Base-by-base conservation (phyloP, 2,329 filamentous ascomycete genomes). In the Colletotrichum chrysophilum region DNA sequence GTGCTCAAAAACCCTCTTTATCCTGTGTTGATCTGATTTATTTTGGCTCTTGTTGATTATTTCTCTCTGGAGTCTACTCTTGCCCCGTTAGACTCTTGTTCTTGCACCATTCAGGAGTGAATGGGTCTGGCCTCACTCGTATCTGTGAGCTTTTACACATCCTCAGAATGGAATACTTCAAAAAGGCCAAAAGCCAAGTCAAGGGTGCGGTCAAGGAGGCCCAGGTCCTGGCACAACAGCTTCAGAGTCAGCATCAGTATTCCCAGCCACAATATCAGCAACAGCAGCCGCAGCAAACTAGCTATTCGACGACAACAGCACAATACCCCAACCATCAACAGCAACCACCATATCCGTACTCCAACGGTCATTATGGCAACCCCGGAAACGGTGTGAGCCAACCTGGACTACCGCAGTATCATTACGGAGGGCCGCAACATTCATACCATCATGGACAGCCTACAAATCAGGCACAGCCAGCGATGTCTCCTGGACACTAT, bases 301-400 rank as follows among this genome's bases (percentile, higher is more conserved):
- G 6, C n/a, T 52, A 52, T 52, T 52, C n/a, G 0, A 52, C 10
- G n/a, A 52, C 43, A 21, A 24, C 43, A 52, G 43, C 43, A 52
- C 43, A 52, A 13, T 52, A 52, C 43, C n/a, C 43, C n/a, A 52
- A 52, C n/a, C 6, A 52, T 24, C 43, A 52, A 52, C 43, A 52
- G n/a, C 43, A 52, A 0, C 43, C n/a, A 6, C n/a, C n/a, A 0
- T 52, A 1, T 52, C 0, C 43, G 43, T 21, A 52, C n/a, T 7
- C 0, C 43, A 52, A 21, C n/a, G 10, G n/a, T 0, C 43, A 52
- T 52, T 52, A 21, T 52, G 43, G n/a, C n/a, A 52, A 52, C n/a
- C 1, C 43, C 6, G 43, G n/a, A 52, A 2, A 52, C 0, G n/a
- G 43, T 3, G 43, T 52, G n/a, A 52, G 1, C 43, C 43, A 52